Evolutionary conservation across 2,329 filamentous ascomycete genomes (phyloP), one percentile per base, ranked within the genome.

Genomic region (Diaporthe velutina): DNA sequence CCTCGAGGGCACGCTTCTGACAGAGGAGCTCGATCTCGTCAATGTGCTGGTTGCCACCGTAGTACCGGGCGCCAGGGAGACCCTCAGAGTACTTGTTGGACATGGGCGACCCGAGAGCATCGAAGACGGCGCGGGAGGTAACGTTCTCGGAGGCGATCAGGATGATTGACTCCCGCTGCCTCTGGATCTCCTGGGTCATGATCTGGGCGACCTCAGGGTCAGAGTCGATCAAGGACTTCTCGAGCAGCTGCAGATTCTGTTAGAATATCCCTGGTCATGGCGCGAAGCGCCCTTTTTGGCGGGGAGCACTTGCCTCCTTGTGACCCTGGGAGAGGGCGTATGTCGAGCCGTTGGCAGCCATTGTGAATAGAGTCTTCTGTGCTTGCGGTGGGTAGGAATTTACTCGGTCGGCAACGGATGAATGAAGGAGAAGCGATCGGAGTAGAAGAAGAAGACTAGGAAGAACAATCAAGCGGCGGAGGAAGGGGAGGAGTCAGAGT

Each of bases 31-130:
- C 97, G 82, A 98, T 95, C 86, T 95, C 90, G 86, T 99, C 97
- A 80, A 99, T 99, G 90, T 97, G 95, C 90, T 99, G 94, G 89
- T 99, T 99, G 83, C 97, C 97, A 83, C 97, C 97, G 83, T 99
- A 99, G 91, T 99, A 99, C 86, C 97, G 93, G 81, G 97, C 97
- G 84, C 97, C 97, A 79, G 97, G 97, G 86, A 98, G 98, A 79
- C 97, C 97, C 90, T 99, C 97, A 25, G 95, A 98, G 91, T 99
- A 99, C 90, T 99, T 99, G 92, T 99, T 98, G 86, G 94, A 95
- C 94, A 97, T 97, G 85, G 94, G 93, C 75, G 93, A 96, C 82
- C 97, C 97, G 79, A 99, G 92, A 76, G 97, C 97, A 88, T 99
- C 96, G 88, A 98, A 98, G 82, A 99, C 97, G 81, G 97, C 96